Conservation (phyloP, 1,284 basidiomycete species). For the Cystobasidium slooffiae region DNA sequence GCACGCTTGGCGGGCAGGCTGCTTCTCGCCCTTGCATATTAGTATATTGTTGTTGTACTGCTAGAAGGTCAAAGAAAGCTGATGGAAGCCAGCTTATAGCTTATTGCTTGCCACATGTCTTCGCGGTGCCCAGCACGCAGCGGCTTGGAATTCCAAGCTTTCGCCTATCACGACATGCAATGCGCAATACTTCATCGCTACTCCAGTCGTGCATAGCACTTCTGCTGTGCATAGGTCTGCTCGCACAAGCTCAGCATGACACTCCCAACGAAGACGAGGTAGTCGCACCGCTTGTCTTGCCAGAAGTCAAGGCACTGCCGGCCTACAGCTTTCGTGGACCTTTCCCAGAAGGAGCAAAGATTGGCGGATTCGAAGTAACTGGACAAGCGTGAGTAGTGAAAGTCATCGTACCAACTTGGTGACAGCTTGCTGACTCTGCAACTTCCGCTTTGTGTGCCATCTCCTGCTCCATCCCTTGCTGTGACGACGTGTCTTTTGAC, state of each 20-base stretch:
- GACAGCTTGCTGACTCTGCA: background rate
- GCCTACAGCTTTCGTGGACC: constrained; percentile 46
- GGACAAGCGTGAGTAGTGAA: constrained; percentile 48
- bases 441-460: background rate
- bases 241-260: constrained; percentile 8
- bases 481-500: constrained; percentile 12
- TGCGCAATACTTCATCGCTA: constrained; percentile 20
- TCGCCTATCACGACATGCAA: constrained; percentile 15
- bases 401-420: background rate
- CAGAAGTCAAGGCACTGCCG: constrained; percentile 35
- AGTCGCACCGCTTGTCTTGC: constrained; percentile 34
- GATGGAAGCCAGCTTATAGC: background rate
- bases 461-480: background rate
- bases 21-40: background rate
- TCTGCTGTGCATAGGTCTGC: background rate
- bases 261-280: constrained; percentile 4
- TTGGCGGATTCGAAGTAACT: constrained; percentile 41
- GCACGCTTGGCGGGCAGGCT: background rate
- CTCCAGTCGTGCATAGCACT: constrained; percentile 10
- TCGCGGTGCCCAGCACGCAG: too few species aligned
- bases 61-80: background rate
- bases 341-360: constrained; percentile 42
- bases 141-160: background rate
- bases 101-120: background rate
- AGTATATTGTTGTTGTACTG: constrained; percentile 8